Percentiles rank a stretch among this genome's conserved stretches.
phyloP scores from a whole-genome alignment of 257 asterid genomes.

The Linaria vulgaris region DNA sequence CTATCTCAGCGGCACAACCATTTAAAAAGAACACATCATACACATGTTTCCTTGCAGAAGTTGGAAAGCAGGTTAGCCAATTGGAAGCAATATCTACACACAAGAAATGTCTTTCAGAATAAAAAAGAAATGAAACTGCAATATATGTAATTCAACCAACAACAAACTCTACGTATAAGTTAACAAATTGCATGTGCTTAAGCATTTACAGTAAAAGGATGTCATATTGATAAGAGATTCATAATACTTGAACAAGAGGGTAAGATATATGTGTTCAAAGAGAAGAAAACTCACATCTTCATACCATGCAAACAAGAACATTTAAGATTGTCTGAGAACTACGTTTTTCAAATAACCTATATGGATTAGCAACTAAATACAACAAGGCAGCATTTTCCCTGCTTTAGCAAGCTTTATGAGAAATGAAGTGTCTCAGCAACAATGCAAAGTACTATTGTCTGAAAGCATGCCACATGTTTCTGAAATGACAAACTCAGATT shows the following conservation, averaged over 20 bases:
- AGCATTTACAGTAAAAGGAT: constrained; percentile 7
- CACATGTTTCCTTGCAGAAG: constrained; percentile 67
- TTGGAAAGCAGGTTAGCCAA: constrained; percentile 91
- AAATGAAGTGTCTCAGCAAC: constrained; percentile 6
- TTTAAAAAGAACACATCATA: constrained; percentile 77
- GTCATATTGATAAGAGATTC: constrained; percentile 3
- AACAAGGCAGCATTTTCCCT: constrained; percentile 6
- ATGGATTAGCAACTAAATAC: not conserved
- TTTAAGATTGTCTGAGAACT: constrained; percentile 11
- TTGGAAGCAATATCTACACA: constrained; percentile 69
- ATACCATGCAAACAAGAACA: constrained; percentile 10
- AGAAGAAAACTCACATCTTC: constrained; percentile 1
- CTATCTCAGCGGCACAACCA: constrained; percentile 60
- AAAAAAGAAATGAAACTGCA: constrained; percentile 1
- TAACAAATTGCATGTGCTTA: too few species aligned
- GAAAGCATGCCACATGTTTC: not conserved
- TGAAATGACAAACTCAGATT: constrained; percentile 4
- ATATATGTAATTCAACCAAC: constrained; percentile 7
- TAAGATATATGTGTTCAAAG: not conserved
- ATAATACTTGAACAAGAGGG: constrained; percentile 10
- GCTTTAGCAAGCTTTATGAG: constrained; percentile 2
- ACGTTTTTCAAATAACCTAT: not conserved
- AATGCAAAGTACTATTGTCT: not conserved
- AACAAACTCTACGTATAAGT: constrained; percentile 1
- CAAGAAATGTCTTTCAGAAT: constrained; percentile 26